phyloP scores from a whole-genome alignment of 768 basidiomycete genomes.

The Mycena rebaudengoi region DNA sequence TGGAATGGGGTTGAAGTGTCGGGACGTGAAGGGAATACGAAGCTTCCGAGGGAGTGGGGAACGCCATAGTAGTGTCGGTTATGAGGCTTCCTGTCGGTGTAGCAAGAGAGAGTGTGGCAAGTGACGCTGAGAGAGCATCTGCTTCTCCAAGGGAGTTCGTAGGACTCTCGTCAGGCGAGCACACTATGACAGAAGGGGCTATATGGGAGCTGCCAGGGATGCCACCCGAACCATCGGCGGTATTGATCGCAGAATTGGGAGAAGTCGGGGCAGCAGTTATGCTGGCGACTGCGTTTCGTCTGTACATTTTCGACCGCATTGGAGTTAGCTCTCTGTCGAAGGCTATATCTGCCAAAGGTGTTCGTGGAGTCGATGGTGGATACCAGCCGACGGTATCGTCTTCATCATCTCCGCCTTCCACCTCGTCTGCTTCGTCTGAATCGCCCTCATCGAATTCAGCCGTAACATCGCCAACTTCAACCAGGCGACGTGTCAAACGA shows the following conservation, averaged over 20 bases:
- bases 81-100: constrained; percentile 35
- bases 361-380: constrained; percentile 41
- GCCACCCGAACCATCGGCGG: not conserved
- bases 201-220: not conserved
- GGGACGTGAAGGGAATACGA: constrained; percentile 35
- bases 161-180: constrained; percentile 1
- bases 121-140: constrained; percentile 32
- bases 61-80: constrained; percentile 24
- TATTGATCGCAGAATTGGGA: not conserved
- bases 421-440: constrained; percentile 37
- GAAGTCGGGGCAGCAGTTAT: not conserved
- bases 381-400: constrained; percentile 47
- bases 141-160: constrained; percentile 2
- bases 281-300: not conserved
- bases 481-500: constrained; percentile 49
- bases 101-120: constrained; percentile 35
- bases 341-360: constrained; percentile 48
- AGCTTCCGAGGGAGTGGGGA: constrained; percentile 26
- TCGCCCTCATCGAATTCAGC: constrained; percentile 45
- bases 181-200: constrained; percentile 10
- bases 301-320: constrained; percentile 40
- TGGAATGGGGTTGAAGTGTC: constrained; percentile 26
- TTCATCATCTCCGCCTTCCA: constrained; percentile 30
- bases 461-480: constrained; percentile 61
- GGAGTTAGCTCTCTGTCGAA: constrained; percentile 45